phyloP scores from a whole-genome alignment of 169 alveolate species.

The Plasmodium berghei region DNA sequence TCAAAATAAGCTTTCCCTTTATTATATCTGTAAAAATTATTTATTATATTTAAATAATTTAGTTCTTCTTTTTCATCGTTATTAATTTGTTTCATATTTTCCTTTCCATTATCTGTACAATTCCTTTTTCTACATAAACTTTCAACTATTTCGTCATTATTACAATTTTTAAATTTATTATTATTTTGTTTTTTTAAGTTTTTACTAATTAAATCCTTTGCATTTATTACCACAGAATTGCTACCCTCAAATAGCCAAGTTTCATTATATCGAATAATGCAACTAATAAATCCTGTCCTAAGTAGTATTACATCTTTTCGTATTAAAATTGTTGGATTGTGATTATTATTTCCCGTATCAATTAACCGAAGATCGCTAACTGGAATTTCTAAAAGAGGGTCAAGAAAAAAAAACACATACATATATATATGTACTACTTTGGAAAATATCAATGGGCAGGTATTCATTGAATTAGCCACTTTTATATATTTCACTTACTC shows the following conservation, averaged over 20 bases:
- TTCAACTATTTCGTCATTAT: neutral
- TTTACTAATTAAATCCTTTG: slow-evolving; percentile 26
- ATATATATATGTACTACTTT: neutral
- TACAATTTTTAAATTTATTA: neutral
- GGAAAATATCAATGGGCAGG: no score
- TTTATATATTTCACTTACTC: slow-evolving; percentile 13
- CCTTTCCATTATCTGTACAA: neutral
- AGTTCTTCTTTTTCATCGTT: slow-evolving; percentile 33
- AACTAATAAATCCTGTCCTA: slow-evolving; percentile 60
- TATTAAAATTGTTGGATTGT: slow-evolving; percentile 59
- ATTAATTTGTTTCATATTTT: no score
- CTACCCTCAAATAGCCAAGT: slow-evolving; percentile 45
- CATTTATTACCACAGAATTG: slow-evolving; percentile 39
- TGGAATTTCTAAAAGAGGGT: slow-evolving; percentile 28
- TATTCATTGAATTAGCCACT: neutral
- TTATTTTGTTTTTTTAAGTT: slow-evolving; percentile 18
- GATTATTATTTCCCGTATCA: slow-evolving; percentile 49
- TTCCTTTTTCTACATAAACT: neutral
- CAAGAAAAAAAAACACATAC: neutral
- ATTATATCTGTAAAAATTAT: slow-evolving; percentile 38
- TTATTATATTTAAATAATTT: slow-evolving; percentile 35
- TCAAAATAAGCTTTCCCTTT: slow-evolving; percentile 29
- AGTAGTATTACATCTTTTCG: slow-evolving; percentile 44
- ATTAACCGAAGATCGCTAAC: slow-evolving; percentile 51
- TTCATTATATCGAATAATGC: slow-evolving; percentile 57